Evolutionary conservation across 164 flowering plant species (phyloP).

Genomic region (Amborella trichopoda): DNA sequence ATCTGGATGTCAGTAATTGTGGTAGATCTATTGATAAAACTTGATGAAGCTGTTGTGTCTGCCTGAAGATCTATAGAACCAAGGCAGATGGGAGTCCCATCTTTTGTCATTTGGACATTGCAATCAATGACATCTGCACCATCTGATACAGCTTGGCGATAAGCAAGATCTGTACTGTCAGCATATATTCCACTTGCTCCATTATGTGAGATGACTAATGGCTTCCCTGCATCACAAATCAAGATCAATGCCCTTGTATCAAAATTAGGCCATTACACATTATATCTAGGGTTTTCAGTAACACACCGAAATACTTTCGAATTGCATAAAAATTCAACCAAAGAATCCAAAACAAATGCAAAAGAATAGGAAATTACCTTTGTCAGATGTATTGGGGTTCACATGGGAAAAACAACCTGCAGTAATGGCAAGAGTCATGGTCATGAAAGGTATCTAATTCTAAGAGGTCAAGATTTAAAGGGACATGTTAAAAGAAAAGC

Average conservation of each 20-base stretch:
- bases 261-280: too few relatives aligned
- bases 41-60: slow-evolving; percentile 35
- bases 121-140: slow-evolving; percentile 86
- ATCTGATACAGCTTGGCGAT: slow-evolving; percentile 61
- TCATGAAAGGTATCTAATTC: too few relatives aligned
- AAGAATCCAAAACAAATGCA: neutral
- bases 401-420: slow-evolving; percentile 82
- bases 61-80: slow-evolving; percentile 60
- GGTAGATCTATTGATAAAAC: slow-evolving; percentile 16
- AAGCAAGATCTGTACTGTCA: slow-evolving; percentile 75
- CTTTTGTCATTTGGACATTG: slow-evolving; percentile 73
- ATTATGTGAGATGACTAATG: slow-evolving; percentile 51
- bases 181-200: slow-evolving; percentile 93
- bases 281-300: too few relatives aligned
- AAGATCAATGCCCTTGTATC: slow-evolving; percentile 1
- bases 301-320: too few relatives aligned
- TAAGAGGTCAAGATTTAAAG: too few relatives aligned
- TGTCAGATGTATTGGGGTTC: slow-evolving; percentile 29
- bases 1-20: slow-evolving; percentile 30
- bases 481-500: too few relatives aligned
- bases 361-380: slow-evolving; percentile 48
- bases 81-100: slow-evolving; percentile 65
- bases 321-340: too few relatives aligned
- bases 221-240: slow-evolving; percentile 29
- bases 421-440: too few relatives aligned